Evolutionary conservation across 2,329 filamentous ascomycete genomes (phyloP).

Genomic region (Xylaria sp.): DNA sequence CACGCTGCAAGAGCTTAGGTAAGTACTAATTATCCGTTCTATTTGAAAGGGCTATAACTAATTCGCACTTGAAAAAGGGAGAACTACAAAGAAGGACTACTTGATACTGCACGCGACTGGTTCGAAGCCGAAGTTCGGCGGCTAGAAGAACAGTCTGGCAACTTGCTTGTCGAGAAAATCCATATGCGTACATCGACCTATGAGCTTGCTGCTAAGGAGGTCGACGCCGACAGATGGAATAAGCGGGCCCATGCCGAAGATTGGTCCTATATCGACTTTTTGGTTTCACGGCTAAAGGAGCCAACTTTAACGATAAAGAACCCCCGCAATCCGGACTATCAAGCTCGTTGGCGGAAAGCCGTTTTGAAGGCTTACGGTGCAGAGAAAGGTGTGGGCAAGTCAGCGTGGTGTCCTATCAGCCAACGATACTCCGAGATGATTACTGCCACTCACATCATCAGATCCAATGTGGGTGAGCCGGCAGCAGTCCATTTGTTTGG

Average conservation of each 20-base stretch:
- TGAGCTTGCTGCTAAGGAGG: slow-evolving; percentile 12
- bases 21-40: background rate
- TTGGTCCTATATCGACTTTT: background rate
- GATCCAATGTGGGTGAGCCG: slow-evolving; percentile 12
- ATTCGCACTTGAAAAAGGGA: too few species aligned
- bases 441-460: slow-evolving; percentile 17
- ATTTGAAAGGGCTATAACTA: too few species aligned
- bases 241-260: slow-evolving; percentile 7
- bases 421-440: background rate
- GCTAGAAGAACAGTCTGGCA: background rate
- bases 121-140: background rate
- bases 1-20: background rate
- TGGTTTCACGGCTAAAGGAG: background rate
- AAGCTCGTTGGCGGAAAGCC: slow-evolving; percentile 3
- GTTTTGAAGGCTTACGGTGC: slow-evolving; percentile 10
- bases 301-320: background rate
- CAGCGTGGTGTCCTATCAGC: slow-evolving; percentile 9
- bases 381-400: background rate
- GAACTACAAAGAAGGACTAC: background rate
- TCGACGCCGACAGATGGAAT: slow-evolving; percentile 3
- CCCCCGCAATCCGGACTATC: background rate
- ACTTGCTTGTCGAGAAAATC: background rate
- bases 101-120: background rate
- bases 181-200: slow-evolving; percentile 11
- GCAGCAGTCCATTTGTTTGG: slow-evolving; percentile 18